A percentile compares a stretch with the other conserved stretches of the same genome.
Conservation (phyloP, 805 yeast genomes). For the Candida sonorensis region DNA sequence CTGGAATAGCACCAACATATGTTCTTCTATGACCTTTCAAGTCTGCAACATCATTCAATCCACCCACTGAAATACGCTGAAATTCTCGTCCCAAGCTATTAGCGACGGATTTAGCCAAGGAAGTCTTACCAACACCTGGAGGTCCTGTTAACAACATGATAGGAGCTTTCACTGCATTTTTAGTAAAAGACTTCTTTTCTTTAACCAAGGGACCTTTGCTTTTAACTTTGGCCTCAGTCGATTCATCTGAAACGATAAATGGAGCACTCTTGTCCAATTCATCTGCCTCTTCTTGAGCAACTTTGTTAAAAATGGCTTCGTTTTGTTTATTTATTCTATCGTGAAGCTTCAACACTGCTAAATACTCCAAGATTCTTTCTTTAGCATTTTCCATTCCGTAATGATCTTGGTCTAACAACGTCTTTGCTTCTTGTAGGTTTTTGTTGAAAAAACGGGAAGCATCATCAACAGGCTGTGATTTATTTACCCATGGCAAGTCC, state of each 20-base stretch:
- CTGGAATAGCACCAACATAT: slow-evolving; percentile 91
- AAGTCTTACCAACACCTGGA: slow-evolving; percentile 91
- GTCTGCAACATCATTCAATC: slow-evolving; percentile 83
- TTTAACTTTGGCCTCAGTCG: too few relatives aligned
- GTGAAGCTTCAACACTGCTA: slow-evolving; percentile 67
- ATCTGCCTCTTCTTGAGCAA: slow-evolving; percentile 1
- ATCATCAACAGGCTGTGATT: slow-evolving; percentile 27
- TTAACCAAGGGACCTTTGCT: too few relatives aligned
- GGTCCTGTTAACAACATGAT: slow-evolving; percentile 82
- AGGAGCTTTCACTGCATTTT: slow-evolving; percentile 42
- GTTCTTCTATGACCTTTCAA: slow-evolving; percentile 88
- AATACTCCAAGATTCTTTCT: slow-evolving; percentile 67
- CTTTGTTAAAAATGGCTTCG: neutral
- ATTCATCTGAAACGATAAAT: slow-evolving; percentile 4
- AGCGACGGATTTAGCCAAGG: slow-evolving; percentile 79
- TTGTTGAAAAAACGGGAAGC: too few relatives aligned
- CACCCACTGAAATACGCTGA: slow-evolving; percentile 80
- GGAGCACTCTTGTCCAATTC: neutral
- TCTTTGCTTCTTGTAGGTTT: too few relatives aligned
- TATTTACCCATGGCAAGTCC: slow-evolving; percentile 53
- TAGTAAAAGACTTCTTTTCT: neutral
- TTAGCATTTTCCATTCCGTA: slow-evolving; percentile 72
- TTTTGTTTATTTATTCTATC: slow-evolving; percentile 13
- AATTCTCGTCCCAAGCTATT: slow-evolving; percentile 63
- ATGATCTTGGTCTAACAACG: slow-evolving; percentile 67